Evolutionary conservation across 78 protist genomes (phyloP), one percentile per base, ranked within the genome.

Genomic region (slime mould (Dictyostelium discoideum)): DNA sequence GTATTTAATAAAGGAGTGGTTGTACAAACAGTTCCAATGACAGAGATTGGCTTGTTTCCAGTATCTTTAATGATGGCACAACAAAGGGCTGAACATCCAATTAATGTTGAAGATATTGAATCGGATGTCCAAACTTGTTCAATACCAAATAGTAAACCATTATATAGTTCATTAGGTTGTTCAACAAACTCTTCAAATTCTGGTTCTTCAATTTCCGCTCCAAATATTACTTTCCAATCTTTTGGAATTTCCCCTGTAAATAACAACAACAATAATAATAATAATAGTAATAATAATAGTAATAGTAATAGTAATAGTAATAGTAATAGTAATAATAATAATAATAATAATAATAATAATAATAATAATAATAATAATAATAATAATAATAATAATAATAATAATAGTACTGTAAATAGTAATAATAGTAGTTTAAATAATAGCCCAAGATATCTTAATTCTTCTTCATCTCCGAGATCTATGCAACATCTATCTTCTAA

Each of bases 381-480:
- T 22, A 78, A 63, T 78, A 44, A 78, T 78, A 78, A 78, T 78
- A 78, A n/a, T n/a, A n/a, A n/a, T 26, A 67, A 39, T 14, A 76
- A 29, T 39, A 76, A 29, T 32, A 22, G 50, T 5, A 20, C 46
- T 24, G 18, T 20, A 16, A 39, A 78, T 22, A 78, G 84, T 78
- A 44, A 78, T 78, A 78, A 78, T 78, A 78, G 84, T 78, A 78
- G 84, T 78, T 18, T 42, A 44, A 78, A 44, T 73, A 73, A 73
- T 73, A 32, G 46, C 16, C 79, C 79, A 73, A 73, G 79, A 73
- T 32, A 26, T 42, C 46, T 78, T 18, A 78, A 22, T n/a, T 78
- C 84, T 16, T 40, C 26, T 22, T 40, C 48, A 3, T 26, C 29
- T 40, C 57, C 84, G 6, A 78, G 65, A 42, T 78, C 84, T n/a